phyloP scores from a whole-genome alignment of 768 basidiomycete genomes.

The Austroboletus eburneus region DNA sequence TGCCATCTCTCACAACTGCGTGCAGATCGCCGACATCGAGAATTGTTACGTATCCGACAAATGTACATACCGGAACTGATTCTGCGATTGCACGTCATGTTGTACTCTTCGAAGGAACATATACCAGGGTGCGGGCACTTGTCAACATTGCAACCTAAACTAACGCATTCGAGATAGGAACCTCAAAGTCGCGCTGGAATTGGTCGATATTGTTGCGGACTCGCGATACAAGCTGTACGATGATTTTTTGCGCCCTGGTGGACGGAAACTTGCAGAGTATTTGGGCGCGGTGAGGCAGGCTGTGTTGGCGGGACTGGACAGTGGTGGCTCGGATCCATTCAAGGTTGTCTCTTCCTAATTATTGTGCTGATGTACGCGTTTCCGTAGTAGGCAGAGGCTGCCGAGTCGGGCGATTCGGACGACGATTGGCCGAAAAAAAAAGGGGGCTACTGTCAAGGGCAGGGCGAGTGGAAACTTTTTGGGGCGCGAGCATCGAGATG shows the following conservation, averaged over 20 bases:
- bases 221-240: constrained; percentile 82
- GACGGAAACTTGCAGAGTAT: constrained; percentile 66
- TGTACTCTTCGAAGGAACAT: constrained; percentile 58
- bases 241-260: constrained; percentile 66
- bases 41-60: constrained; percentile 79
- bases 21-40: constrained; percentile 55
- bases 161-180: constrained; percentile 45
- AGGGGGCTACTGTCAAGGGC: no score
- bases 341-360: constrained; percentile 34
- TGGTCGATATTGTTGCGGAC: constrained; percentile 85
- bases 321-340: constrained; percentile 76
- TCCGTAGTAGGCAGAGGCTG: no score
- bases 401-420: no score
- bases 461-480: no score
- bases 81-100: constrained; percentile 72
- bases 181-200: constrained; percentile 65
- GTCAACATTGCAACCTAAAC: background rate
- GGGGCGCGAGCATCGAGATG: no score
- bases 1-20: constrained; percentile 2
- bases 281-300: constrained; percentile 69
- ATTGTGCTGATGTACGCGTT: background rate
- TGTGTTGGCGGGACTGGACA: constrained; percentile 65
- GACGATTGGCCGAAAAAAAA: no score
- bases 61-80: constrained; percentile 89
- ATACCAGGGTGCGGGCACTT: constrained; percentile 59